Evolutionary conservation across 768 basidiomycete species (phyloP), one percentile per base, ranked within the genome.

Genomic region (Lactarius deliciosus): DNA sequence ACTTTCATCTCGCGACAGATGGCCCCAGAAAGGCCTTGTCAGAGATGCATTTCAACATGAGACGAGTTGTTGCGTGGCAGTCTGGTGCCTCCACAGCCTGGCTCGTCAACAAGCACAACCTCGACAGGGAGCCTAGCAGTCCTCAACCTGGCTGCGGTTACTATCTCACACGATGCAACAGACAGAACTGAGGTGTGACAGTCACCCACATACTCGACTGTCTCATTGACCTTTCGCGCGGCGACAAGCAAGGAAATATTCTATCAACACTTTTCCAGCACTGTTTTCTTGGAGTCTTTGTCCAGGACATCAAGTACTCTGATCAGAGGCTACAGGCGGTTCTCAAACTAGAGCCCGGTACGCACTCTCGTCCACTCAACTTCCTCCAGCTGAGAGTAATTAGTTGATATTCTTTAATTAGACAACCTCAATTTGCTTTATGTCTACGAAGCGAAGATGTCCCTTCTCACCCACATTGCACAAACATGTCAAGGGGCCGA

Each of bases 131-230:
- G 88, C 68, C 74, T 94, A 11, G 76, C 83, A 0, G 80, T 90
- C 64, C 78, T 98, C 74, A 89, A 88, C 71, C 77, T 81, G 6
- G 81, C 80, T 41, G 81, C 89, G 22, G 81, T 94, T 0, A 77
- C 85, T 0, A 81, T 96, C 45, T 86, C 92, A 25, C 83, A 93
- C n/a, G 96, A 98, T 73, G 95, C 94, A 1, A 91, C 93, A 62
- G 95, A 97, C 69, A 95, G 95, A 8, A 88, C 92, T 18, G 94
- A 98, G 76, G 92, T 98, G 2, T 98, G 96, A 95, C 95, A 3
- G 86, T 98, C 18, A 92, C 96, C 10, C 98, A 95, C 74, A 90
- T 95, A 81, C 80, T 94, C 2, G 93, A 96, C 72, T 87, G 91
- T 0, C 81, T 96, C 9, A 83, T 90, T 20, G 84, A 90, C 54